These are phyloP conservation scores for Colletotrichum lupini DNA, from an alignment of 2,329 filamentous ascomycete genomes.

Conservation along the genomic window DNA sequence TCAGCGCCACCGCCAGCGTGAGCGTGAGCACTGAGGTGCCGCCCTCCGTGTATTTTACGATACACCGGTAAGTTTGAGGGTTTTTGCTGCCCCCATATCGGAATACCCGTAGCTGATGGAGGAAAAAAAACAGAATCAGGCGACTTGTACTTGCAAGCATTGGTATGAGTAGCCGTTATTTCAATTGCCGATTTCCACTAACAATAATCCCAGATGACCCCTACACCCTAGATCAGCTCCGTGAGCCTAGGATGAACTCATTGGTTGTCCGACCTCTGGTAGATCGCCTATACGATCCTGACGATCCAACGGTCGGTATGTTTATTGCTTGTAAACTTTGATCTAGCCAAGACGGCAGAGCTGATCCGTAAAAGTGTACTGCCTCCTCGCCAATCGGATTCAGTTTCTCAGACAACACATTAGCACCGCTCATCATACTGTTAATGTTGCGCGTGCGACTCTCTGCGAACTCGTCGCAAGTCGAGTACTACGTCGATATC, in stretches of 20 bases:
- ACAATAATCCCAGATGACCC: conserved; percentile 48
- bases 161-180: background rate
- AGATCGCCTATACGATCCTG: conserved; percentile 72
- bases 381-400: conserved; percentile 75
- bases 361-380: conserved; percentile 65
- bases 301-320: conserved; percentile 72
- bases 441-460: conserved; percentile 74
- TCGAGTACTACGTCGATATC: conserved; percentile 73
- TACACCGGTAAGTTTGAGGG: conserved; percentile 19
- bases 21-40: conserved; percentile 18
- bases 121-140: conserved; percentile 4
- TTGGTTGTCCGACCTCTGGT: conserved; percentile 75
- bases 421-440: conserved; percentile 74
- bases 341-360: background rate
- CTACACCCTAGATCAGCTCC: conserved; percentile 69
- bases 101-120: background rate
- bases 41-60: conserved; percentile 29
- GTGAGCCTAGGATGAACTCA: conserved; percentile 74
- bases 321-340: background rate
- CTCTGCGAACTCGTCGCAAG: conserved; percentile 77
- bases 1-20: conserved; percentile 21
- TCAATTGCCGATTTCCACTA: background rate
- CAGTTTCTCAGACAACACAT: conserved; percentile 77
- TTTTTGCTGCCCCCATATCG: background rate
- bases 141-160: conserved; percentile 29